These are phyloP conservation scores for Penicillium psychrosexuale DNA, from an alignment of 2,329 filamentous ascomycete species.

Conservation along the genomic window DNA sequence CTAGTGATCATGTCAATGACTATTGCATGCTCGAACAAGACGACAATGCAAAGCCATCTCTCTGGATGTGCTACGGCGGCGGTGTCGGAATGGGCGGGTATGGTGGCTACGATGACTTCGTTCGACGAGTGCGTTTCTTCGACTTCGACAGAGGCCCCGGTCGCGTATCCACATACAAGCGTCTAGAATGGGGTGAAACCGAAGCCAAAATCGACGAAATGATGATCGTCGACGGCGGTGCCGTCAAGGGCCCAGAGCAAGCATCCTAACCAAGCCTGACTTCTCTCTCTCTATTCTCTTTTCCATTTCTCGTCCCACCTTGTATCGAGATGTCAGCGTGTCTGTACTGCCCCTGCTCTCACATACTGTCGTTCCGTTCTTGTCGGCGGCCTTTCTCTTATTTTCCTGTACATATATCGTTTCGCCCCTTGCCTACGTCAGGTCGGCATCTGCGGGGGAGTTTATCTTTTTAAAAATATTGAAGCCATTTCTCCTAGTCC, in stretches of 20 bases:
- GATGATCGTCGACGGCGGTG: slow-evolving; percentile 59
- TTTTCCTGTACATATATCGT: slow-evolving; percentile 22
- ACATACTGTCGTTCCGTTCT: slow-evolving; percentile 13
- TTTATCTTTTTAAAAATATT: slow-evolving; percentile 18
- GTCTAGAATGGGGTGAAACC: slow-evolving; percentile 66
- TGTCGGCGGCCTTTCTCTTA: slow-evolving; percentile 3
- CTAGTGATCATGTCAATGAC: slow-evolving; percentile 89
- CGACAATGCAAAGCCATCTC: slow-evolving; percentile 57
- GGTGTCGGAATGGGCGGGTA: slow-evolving; percentile 92
- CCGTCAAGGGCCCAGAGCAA: slow-evolving; percentile 41
- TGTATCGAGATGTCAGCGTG: background rate
- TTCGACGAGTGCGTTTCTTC: slow-evolving; percentile 81
- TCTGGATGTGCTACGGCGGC: slow-evolving; percentile 99
- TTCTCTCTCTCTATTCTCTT: background rate
- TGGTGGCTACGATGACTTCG: slow-evolving; percentile 81
- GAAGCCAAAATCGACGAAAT: slow-evolving; percentile 56
- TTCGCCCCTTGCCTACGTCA: slow-evolving; percentile 20
- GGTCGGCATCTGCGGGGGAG: slow-evolving; percentile 19
- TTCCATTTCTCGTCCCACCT: background rate
- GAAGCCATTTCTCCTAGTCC: slow-evolving; percentile 13
- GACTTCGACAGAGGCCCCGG: slow-evolving; percentile 91
- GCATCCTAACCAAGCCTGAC: slow-evolving; percentile 7
- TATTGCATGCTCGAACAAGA: slow-evolving; percentile 74
- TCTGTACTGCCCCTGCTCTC: slow-evolving; percentile 13
- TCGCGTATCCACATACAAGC: slow-evolving; percentile 87